phyloP scores from a whole-genome alignment of 371 early-diverging fungal genomes.

The Mucor ambiguus region DNA sequence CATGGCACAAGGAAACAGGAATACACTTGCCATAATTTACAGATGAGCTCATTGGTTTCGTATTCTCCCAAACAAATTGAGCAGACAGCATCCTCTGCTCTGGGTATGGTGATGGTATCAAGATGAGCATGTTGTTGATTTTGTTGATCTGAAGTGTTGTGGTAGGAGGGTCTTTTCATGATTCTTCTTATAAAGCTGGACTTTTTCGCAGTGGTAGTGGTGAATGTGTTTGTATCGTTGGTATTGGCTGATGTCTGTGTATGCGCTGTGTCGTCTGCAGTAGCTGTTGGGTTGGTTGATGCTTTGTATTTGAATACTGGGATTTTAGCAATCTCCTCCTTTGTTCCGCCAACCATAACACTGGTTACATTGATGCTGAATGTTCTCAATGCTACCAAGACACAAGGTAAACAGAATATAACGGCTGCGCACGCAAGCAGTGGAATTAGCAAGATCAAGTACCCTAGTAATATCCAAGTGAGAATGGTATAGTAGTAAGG shows the following conservation, averaged over 20 bases:
- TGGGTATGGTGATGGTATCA: constrained; percentile 27
- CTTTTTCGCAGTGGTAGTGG: neutral
- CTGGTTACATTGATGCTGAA: constrained; percentile 53
- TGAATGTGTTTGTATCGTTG: neutral
- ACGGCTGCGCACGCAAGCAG: constrained; percentile 59
- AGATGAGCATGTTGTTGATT: constrained; percentile 1
- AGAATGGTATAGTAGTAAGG: constrained; percentile 60
- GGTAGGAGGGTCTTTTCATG: constrained; percentile 2
- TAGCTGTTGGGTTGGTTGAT: neutral
- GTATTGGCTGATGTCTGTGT: neutral
- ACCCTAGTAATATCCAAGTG: constrained; percentile 66
- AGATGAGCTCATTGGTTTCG: constrained; percentile 58
- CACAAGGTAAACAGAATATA: constrained; percentile 65
- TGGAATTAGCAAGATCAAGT: constrained; percentile 64
- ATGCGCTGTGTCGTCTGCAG: neutral
- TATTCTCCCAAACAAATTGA: constrained; percentile 67
- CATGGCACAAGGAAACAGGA: neutral
- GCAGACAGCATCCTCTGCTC: constrained; percentile 55
- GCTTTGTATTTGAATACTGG: constrained; percentile 42
- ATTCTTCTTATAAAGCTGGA: constrained; percentile 6
- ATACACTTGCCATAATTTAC: constrained; percentile 50
- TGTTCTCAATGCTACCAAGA: constrained; percentile 56
- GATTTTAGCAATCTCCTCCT: constrained; percentile 56
- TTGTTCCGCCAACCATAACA: constrained; percentile 59
- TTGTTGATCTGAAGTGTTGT: neutral